Conservation (phyloP, 208 protist species). For the Trypanosoma mega region DNA sequence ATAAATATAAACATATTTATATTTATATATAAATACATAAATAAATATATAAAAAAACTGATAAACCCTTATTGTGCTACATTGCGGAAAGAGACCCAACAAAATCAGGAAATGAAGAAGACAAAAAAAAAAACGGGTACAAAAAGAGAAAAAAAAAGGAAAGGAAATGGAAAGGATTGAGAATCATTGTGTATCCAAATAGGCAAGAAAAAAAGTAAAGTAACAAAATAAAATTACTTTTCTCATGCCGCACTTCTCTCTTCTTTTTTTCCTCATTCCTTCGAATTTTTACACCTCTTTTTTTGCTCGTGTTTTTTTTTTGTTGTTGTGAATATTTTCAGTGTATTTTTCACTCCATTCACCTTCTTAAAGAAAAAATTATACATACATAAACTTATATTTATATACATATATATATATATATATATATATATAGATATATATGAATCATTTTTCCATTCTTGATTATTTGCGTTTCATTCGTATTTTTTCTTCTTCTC, state of each 20-base stretch:
- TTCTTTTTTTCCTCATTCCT: background rate
- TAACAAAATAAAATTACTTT: constrained; percentile 12
- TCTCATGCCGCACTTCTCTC: background rate
- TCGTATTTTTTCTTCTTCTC: too few relatives aligned
- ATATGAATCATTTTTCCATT: too few relatives aligned
- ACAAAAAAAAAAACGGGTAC: constrained; percentile 19
- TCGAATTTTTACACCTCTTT: background rate
- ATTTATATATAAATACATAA: too few relatives aligned
- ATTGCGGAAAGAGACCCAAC: too few relatives aligned
- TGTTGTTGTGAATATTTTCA: background rate
- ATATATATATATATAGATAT: too few relatives aligned
- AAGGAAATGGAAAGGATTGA: background rate
- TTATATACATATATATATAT: too few relatives aligned
- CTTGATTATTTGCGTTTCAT: too few relatives aligned
- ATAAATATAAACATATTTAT: constrained; percentile 26
- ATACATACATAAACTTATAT: too few relatives aligned
- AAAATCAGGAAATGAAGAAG: constrained; percentile 9
- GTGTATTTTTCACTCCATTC: background rate
- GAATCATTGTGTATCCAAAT: background rate
- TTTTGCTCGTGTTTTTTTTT: background rate
- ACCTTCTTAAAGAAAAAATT: too few relatives aligned
- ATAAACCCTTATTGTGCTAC: too few relatives aligned
- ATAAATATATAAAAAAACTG: too few relatives aligned
- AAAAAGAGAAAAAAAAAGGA: constrained; percentile 10
- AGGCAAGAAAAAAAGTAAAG: constrained; percentile 20